These are phyloP conservation scores for Zasmidium angulare DNA, from an alignment of 2,329 filamentous ascomycete genomes.

Conservation along the genomic window DNA sequence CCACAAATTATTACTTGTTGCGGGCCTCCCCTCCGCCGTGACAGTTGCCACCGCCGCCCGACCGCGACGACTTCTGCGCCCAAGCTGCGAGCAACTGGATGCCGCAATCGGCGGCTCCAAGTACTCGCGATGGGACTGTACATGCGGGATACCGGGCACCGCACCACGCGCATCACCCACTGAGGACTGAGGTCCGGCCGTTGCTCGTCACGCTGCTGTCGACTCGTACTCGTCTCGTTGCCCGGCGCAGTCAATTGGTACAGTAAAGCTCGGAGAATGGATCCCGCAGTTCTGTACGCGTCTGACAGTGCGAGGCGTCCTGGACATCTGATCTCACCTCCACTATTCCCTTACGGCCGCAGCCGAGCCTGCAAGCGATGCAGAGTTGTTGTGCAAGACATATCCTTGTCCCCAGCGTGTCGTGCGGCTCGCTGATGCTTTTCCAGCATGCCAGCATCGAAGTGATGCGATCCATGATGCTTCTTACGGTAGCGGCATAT, in stretches of 20 bases:
- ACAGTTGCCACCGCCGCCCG: background rate
- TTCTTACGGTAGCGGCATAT: background rate
- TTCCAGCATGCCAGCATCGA: background rate
- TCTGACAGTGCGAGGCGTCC: background rate
- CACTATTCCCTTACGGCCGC: background rate
- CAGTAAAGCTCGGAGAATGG: slow-evolving; percentile 5
- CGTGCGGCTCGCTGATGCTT: background rate
- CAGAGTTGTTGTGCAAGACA: background rate
- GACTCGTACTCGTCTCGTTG: no score
- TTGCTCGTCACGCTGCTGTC: no score
- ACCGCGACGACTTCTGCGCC: background rate
- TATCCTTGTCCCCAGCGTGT: background rate
- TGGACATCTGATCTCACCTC: background rate
- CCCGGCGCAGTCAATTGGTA: no score
- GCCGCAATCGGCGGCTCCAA: background rate
- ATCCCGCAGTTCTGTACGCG: background rate
- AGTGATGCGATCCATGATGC: background rate
- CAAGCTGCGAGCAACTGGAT: background rate
- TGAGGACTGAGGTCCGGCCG: background rate
- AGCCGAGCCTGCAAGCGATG: background rate
- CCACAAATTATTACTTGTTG: background rate
- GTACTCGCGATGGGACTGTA: no score
- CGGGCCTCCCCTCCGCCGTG: background rate
- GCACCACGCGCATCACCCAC: background rate
- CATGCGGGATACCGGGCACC: background rate